Base-by-base conservation (phyloP, 2,329 filamentous ascomycete species). In the Cladorrhinum sp. region DNA sequence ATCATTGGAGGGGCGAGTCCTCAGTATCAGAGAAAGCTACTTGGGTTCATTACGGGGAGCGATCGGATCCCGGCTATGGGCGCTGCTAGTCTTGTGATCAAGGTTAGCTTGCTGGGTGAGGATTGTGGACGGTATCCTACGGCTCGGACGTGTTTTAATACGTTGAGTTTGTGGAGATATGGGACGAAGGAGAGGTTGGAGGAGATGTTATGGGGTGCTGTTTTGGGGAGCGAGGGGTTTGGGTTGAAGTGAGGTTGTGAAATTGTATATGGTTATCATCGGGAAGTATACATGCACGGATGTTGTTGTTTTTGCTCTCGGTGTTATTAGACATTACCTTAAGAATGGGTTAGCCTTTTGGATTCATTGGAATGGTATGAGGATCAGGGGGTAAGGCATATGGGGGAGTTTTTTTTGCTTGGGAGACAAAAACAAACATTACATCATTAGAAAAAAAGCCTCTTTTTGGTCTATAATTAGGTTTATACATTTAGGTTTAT, bases 191-290 rank as follows among this genome's bases (percentile, higher is more conserved):
- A 86, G 70, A 87, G 84, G 66, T 73, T 96, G 62, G 88, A 91
- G 73, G 76, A 74, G 56, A 86, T 87, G 78, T 77, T 97, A 30
- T 96, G 92, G 92, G 84, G 85, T 64, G 93, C 93, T 3, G 92
- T 96, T n/a, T 80, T 86, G 65, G 92, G 93, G 74, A 96, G 92
- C 70, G 92, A 96, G 73, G 93, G 93, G 2, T 97, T 97, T 81
- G 92, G 92, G 30, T 80, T 97, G 73, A 95, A 93, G 73, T 94
- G 72, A 79, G 12, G 33, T 36, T 10, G 33, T n/a, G n/a, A n/a
- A 9, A 36, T 16, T 36, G 33, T 36, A 36, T 36, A 4, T 30
- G 26, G 26, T 10, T 30, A 30, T 30, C 26, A n/a, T n/a, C n/a
- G n/a, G n/a, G n/a, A n/a, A n/a, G n/a, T n/a, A n/a, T n/a, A n/a